Evolutionary conservation across 306 rosid genomes (phyloP), one percentile per base, ranked within the genome.

Genomic region (Dryas alaskensis): DNA sequence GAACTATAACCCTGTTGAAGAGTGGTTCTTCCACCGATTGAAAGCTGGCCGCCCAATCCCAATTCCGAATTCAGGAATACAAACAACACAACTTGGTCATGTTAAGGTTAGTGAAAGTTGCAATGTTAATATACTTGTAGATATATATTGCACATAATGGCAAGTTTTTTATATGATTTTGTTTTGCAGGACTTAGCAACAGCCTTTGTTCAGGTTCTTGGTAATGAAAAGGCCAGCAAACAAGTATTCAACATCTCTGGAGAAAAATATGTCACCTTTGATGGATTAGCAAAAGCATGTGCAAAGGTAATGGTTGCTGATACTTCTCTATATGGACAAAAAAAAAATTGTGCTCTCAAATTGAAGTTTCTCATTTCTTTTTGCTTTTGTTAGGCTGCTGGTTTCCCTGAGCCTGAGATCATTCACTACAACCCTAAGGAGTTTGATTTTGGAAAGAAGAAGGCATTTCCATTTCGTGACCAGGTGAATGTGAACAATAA

Each of bases 21-120:
- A 94, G 80, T 92, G 99, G 99, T 94, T 94, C 87, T 94, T 94
- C 90, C 99, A 92, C 81, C 84, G 97, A 66, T 81, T 94, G 88
- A 94, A 92, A 84, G 97, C 96, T 13, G 95, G 99, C 69, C 96
- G 98, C 69, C 97, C 97, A 25, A 94, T 94, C 82, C 98, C 97
- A n/a, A 70, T 89, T 73, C 97, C 97, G 22, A 83, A 85, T 86
- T 87, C 97, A 2, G 98, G 98, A 69, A 46, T 82, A 25, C 98
- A 94, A 79, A 88, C 88, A 62, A 89, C 98, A 40, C 97, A 91
- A 78, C 98, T 94, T 7, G 98, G 98, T 69, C 98, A 94, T 57
- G 98, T 94, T 72, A 92, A 91, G 95, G 98, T 88, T 48, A 19
- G 65, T 55, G 7, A 17, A 31, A 10, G 27, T 71, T 53, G 44